Evolutionary conservation across 805 yeast genomes (phyloP), one percentile per base, ranked within the genome.

Genomic region (Candida chauliodis): DNA sequence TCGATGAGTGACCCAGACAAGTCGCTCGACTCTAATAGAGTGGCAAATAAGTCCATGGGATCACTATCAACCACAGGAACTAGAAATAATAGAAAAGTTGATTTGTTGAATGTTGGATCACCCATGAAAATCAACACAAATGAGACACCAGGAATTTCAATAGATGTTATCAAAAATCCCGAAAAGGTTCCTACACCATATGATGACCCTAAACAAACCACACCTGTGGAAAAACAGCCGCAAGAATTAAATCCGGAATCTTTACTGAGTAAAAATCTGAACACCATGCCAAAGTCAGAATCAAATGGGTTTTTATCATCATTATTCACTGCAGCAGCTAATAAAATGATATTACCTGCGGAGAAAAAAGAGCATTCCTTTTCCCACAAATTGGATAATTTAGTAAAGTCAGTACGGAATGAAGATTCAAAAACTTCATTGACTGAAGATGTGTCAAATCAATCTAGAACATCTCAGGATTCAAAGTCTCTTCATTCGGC

Each of bases 281-380:
- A 14, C 19, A 16, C 20, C 9, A 25, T 31, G 18, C 9, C 23
- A 9, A 37, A 37, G 20, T 40, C 49, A 9, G 47, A 44, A 17
- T 36, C 47, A 5, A 43, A 45, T 33, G 75, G 78, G 2, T 45
- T 75, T 10, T 47, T 75, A 1, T 66, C 75, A 1, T 53, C 77
- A 1, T 49, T 75, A 15, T 42, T 75, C 29, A 59, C 66, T 13
- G 73, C 71, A 9, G 78, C 78, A 4, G 38, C 44, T 15, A 41
- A 41, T 22, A 37, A 38, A 19, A 41, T 41, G 16, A 19, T 38
- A n/a, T 2, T 15, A 20, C 24, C 42, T 21, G 21, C 30, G 11
- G 33, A 25, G n/a, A 26, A 30, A 32, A 45, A 50, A 11, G 45
- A 48, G 21, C 36, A 44, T 34, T 25, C 50, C 11, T 53, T 58